A percentile compares a stretch with the other conserved stretches of the same genome.
Evolutionary conservation across 2,329 filamentous ascomycete genomes (phyloP).

Genomic region (Penicillium sp.): DNA sequence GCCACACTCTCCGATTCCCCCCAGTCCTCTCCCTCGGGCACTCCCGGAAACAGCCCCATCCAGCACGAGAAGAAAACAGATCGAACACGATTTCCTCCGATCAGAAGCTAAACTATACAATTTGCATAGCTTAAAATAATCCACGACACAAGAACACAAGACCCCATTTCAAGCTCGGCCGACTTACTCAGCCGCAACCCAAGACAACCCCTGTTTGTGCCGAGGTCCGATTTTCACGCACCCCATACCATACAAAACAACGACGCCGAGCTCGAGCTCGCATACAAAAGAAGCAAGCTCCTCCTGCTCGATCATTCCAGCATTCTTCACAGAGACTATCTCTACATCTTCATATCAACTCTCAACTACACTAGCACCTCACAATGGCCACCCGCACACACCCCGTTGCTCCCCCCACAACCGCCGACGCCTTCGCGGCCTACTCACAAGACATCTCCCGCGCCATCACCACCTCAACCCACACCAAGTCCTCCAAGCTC

Average conservation of each 20-base stretch:
- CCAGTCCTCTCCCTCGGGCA: conserved; percentile 17
- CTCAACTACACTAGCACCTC: conserved; percentile 8
- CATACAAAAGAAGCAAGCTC: not conserved
- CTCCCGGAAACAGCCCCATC: conserved; percentile 12
- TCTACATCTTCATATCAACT: conserved; percentile 1
- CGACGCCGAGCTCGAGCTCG: not conserved
- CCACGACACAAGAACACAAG: conserved; percentile 1
- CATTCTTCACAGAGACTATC: not conserved
- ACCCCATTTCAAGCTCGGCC: not conserved
- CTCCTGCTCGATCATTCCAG: not conserved
- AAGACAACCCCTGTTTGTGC: not conserved
- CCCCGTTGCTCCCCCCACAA: conserved; percentile 22
- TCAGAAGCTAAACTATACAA: not conserved
- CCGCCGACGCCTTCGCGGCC: conserved; percentile 26
- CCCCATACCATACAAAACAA: not conserved
- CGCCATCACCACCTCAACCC: conserved; percentile 40
- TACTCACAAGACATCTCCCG: conserved; percentile 43
- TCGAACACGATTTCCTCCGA: conserved; percentile 3
- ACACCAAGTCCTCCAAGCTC: conserved; percentile 33
- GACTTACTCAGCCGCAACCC: not conserved
- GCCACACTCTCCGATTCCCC: conserved; percentile 18
- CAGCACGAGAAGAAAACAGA: not conserved
- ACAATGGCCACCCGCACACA: conserved; percentile 23
- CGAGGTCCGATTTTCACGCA: not conserved
- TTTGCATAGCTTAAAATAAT: not conserved